Percentiles rank a stretch among this genome's conserved stretches.
Evolutionary conservation across 352 stramenopile genomes (phyloP).

Genomic region (Phytophthora litchii): DNA sequence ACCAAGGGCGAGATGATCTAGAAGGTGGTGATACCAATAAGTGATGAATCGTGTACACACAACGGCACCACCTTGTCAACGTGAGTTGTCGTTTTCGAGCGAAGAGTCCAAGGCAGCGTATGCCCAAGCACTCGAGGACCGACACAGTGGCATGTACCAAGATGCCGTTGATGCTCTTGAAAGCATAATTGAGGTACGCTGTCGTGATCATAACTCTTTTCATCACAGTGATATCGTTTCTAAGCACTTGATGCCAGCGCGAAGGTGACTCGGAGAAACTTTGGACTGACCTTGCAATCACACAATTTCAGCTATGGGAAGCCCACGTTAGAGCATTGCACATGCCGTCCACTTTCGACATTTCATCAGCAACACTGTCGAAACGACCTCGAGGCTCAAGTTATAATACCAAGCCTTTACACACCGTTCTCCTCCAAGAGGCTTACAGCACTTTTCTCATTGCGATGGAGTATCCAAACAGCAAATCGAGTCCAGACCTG

Average conservation of each 20-base stretch:
- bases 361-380: slow-evolving; percentile 12
- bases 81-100: slow-evolving; percentile 28
- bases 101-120: slow-evolving; percentile 36
- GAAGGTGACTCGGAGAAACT: slow-evolving; percentile 61
- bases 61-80: background rate
- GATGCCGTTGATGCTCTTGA: slow-evolving; percentile 48
- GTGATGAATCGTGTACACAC: slow-evolving; percentile 16
- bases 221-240: background rate
- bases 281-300: slow-evolving; percentile 64
- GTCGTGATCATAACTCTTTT: background rate
- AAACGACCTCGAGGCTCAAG: slow-evolving; percentile 13
- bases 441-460: slow-evolving; percentile 82
- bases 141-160: slow-evolving; percentile 45
- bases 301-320: slow-evolving; percentile 69
- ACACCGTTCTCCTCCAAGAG: slow-evolving; percentile 42
- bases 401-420: slow-evolving; percentile 21
- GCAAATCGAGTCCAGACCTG: slow-evolving; percentile 64
- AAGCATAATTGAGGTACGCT: slow-evolving; percentile 50
- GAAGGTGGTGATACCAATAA: background rate
- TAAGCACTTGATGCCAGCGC: slow-evolving; percentile 32
- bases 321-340: slow-evolving; percentile 43
- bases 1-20: background rate
- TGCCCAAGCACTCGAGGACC: slow-evolving; percentile 39
- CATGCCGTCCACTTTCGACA: slow-evolving; percentile 35
- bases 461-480: slow-evolving; percentile 75